Conservation (phyloP, 108 stramenopile genomes). For the Bacterosira constricta region DNA sequence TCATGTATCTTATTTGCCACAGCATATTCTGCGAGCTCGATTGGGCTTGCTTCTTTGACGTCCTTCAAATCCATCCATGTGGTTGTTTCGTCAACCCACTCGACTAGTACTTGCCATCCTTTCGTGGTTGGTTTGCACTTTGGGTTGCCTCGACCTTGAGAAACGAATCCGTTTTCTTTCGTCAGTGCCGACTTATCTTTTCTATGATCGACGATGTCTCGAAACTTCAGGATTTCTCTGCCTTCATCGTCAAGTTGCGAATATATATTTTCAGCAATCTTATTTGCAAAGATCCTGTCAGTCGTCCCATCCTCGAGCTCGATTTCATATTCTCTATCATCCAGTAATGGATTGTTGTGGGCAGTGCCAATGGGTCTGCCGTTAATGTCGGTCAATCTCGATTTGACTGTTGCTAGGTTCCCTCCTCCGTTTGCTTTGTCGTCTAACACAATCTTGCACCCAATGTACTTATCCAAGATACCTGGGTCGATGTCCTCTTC, state of each 20-base stretch:
- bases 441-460: background rate
- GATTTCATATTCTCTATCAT: conserved; percentile 44
- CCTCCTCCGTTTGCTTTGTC: too few relatives aligned
- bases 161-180: background rate
- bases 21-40: conserved; percentile 43
- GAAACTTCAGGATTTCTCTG: background rate
- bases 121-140: background rate
- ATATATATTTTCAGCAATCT: conserved; percentile 52
- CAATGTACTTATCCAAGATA: conserved; percentile 6
- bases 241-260: conserved; percentile 49
- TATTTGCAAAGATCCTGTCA: conserved; percentile 45
- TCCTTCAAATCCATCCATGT: conserved; percentile 28
- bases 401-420: conserved; percentile 6
- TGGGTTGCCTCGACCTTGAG: background rate
- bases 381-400: background rate
- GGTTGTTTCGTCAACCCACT: background rate
- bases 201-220: background rate
- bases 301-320: conserved; percentile 42
- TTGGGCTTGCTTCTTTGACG: conserved; percentile 30
- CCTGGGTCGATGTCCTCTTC: conserved; percentile 2
- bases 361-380: conserved; percentile 17
- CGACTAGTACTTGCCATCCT: background rate
- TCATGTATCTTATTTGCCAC: conserved; percentile 2
- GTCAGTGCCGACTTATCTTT: background rate
- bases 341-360: conserved; percentile 44